Percentiles rank a stretch among this genome's conserved stretches.
These are phyloP conservation scores for Scutellaria galericulata DNA, from an alignment of 257 asterid genomes.

Conservation along the genomic window DNA sequence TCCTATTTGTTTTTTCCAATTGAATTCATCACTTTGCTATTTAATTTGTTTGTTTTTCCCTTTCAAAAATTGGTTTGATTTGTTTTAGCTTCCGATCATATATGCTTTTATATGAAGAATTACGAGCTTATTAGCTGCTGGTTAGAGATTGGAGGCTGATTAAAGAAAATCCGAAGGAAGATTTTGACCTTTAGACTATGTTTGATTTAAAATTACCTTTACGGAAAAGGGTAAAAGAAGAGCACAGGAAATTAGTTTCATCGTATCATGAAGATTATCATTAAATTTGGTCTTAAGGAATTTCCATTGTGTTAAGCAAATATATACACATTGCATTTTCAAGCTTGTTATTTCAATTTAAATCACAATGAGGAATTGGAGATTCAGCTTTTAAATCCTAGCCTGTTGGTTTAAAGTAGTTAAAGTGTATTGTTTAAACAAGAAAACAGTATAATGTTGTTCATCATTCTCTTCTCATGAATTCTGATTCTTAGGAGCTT, in stretches of 20 bases:
- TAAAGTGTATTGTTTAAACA: background rate
- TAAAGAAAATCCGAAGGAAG: too few relatives aligned
- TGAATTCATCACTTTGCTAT: background rate
- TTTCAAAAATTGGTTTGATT: background rate
- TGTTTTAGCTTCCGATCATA: too few relatives aligned
- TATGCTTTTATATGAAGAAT: background rate
- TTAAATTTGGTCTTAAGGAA: too few relatives aligned
- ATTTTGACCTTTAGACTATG: too few relatives aligned
- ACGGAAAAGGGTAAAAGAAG: background rate
- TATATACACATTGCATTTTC: too few relatives aligned
- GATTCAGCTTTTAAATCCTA: too few relatives aligned
- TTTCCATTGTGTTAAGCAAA: too few relatives aligned
- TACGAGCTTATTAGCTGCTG: background rate
- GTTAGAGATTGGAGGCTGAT: too few relatives aligned
- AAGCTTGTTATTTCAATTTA: too few relatives aligned
- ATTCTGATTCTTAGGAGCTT: background rate
- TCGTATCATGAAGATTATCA: background rate
- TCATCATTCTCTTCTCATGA: background rate
- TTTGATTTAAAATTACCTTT: background rate
- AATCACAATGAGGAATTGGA: too few relatives aligned
- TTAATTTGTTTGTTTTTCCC: background rate
- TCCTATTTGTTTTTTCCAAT: background rate
- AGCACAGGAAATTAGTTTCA: background rate
- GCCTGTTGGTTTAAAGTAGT: background rate
- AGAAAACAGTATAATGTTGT: background rate